Base-by-base conservation (phyloP, 2,329 filamentous ascomycete species). In the Trichoderma atrobrunneum region DNA sequence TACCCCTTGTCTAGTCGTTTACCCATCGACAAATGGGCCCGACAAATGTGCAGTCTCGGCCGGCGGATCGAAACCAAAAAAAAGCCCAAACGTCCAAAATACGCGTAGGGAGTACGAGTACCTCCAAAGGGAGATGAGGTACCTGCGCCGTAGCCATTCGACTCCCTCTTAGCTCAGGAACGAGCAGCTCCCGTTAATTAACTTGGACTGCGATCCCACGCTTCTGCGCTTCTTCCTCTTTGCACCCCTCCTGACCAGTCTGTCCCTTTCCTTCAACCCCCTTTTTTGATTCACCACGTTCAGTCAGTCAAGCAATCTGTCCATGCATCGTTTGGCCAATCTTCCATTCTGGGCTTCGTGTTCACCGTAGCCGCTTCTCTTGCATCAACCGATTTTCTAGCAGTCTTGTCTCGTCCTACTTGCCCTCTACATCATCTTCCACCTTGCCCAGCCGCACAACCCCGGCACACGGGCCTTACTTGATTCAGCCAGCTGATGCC, bases 401-500 rank as follows among this genome's bases (percentile, higher is more conserved):
- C 64, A 43, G 16, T 30, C 14, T 34, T 21, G 21, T 56, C 21
- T 60, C 12, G 24, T 34, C n/a, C n/a, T n/a, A n/a, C n/a, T 70
- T 43, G 3, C 36, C 7, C 26, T 63, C n/a, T 70, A 24, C 39
- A 34, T 39, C 39, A 34, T 39, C 66, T 21, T 61, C 61, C 43
- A 28, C 57, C 36, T 60, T 30, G 57, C 66, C 56, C 66, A 69
- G 65, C 67, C 67, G 39, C 39, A 62, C 57, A 26, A 70, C 57
- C 67, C 67, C 67, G 67, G 67, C 18, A 61, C 39, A 54, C 39
- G 30, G 57, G 39, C 67, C 67, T 70, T 70, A 70, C 67, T 70
- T 70, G 67, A 70, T 70, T 70, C 67, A 70, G 67, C 67, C 67
- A 54, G 67, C 67, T 70, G 28, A 62, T 70, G 67, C 39, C 36